Evolutionary conservation across 495 filamentous ascomycete genomes (phyloP).

Genomic region (Penicillium ochrochloron): DNA sequence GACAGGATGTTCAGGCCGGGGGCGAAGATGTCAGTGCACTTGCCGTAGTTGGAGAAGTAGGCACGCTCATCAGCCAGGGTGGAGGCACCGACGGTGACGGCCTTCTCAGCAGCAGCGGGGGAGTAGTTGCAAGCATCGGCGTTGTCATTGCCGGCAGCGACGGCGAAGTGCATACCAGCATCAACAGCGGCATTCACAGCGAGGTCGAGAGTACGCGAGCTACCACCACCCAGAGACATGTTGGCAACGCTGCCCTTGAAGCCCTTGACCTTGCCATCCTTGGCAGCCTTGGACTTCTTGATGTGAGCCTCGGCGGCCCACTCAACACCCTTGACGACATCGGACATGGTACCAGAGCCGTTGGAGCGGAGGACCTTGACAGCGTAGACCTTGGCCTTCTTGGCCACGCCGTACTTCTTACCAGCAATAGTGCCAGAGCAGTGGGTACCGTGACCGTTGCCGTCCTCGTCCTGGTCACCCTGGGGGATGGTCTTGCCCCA

Average conservation of each 20-base stretch:
- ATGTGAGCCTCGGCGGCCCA: constrained; percentile 83
- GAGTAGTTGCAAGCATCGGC: constrained; percentile 99
- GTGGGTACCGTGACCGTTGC: constrained; percentile 99
- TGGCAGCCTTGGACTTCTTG: constrained; percentile 73
- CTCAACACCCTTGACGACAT: constrained; percentile 98
- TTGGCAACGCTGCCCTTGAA: constrained; percentile 99
- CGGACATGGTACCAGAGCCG: constrained; percentile 97
- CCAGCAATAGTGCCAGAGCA: constrained; percentile 98
- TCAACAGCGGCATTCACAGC: constrained; percentile 93
- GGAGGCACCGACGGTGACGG: constrained; percentile 95
- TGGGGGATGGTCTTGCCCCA: constrained; percentile 97
- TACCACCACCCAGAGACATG: constrained; percentile 98
- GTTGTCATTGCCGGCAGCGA: constrained; percentile 98
- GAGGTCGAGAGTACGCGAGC: constrained; percentile 84
- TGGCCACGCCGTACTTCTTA: constrained; percentile 98
- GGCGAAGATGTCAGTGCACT: constrained; percentile 99
- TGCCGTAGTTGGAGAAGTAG: constrained; percentile 99
- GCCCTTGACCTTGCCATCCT: constrained; percentile 80
- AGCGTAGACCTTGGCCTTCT: constrained; percentile 95
- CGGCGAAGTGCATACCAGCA: constrained; percentile 93
- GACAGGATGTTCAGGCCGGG: constrained; percentile 96
- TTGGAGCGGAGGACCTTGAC: constrained; percentile 98
- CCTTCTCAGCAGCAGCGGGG: constrained; percentile 89
- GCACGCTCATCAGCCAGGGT: constrained; percentile 93
- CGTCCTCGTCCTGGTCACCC: constrained; percentile 85